Evolutionary conservation across 345 rosid species (phyloP).

Genomic region (Rhizophora mangle): DNA sequence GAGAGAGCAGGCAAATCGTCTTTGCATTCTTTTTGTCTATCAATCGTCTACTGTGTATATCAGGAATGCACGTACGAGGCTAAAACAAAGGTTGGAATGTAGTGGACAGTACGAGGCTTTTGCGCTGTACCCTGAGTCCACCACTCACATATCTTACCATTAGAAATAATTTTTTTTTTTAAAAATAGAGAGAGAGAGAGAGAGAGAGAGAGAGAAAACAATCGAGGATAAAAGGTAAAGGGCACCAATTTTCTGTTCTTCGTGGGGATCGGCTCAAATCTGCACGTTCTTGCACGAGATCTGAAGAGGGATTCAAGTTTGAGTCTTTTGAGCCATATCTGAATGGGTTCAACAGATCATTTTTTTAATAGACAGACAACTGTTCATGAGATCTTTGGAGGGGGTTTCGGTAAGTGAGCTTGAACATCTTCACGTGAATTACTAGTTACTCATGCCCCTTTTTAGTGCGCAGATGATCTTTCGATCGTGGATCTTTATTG

Average conservation of each 20-base stretch:
- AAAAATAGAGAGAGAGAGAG: too few species aligned
- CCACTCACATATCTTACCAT: constrained; percentile 21
- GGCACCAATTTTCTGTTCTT: constrained; percentile 12
- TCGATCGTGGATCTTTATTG: too few species aligned
- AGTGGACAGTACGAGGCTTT: constrained; percentile 44
- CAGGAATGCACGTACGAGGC: too few species aligned
- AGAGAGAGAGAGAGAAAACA: too few species aligned
- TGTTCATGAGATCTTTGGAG: constrained; percentile 80
- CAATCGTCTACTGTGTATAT: too few species aligned
- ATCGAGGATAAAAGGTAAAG: constrained; percentile 3
- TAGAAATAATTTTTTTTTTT: too few species aligned
- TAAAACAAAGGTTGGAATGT: constrained; percentile 10
- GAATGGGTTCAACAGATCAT: constrained; percentile 61
- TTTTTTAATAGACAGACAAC: constrained; percentile 63
- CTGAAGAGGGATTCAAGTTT: constrained; percentile 35
- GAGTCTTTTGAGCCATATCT: constrained; percentile 7
- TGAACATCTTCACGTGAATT: too few species aligned
- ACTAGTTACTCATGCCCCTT: too few species aligned
- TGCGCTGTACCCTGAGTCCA: constrained; percentile 51
- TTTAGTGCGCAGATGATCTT: too few species aligned
- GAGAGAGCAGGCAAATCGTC: too few species aligned
- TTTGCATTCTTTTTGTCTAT: too few species aligned
- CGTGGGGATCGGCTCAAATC: constrained; percentile 9
- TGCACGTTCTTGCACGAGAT: constrained; percentile 35
- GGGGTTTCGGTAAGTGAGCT: constrained; percentile 27